Evolutionary conservation across 495 filamentous ascomycete species (phyloP).

Genomic region (Talaromyces adpressus): DNA sequence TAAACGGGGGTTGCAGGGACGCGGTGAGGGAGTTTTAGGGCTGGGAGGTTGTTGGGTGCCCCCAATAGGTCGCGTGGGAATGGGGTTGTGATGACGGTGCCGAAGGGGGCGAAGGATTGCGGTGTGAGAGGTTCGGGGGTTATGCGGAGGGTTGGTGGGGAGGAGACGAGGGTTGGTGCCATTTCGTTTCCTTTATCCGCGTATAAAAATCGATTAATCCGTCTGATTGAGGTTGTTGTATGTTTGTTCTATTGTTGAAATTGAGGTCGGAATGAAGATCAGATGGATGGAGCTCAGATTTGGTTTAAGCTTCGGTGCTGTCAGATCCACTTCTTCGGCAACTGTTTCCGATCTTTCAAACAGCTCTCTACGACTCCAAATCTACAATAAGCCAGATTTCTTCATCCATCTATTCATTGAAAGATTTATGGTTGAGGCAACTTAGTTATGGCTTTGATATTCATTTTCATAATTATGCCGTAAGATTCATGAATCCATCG

Average conservation of each 20-base stretch:
- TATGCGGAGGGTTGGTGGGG: conserved; percentile 22
- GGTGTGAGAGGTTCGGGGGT: conserved; percentile 54
- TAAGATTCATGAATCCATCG: neutral
- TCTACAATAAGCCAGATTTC: neutral
- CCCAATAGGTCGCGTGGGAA: conserved; percentile 44
- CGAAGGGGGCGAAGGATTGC: conserved; percentile 68
- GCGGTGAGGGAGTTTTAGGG: conserved; percentile 28
- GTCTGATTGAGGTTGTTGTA: neutral
- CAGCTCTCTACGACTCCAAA: neutral
- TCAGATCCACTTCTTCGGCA: neutral
- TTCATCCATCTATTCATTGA: neutral
- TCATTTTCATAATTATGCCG: neutral
- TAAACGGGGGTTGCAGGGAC: conserved; percentile 24
- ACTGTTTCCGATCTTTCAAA: neutral
- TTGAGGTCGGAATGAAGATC: neutral
- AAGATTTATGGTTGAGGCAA: neutral
- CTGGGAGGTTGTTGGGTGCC: conserved; percentile 31
- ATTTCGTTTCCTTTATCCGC: neutral
- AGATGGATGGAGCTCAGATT: neutral
- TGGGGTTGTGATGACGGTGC: conserved; percentile 73
- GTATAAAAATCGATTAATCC: neutral
- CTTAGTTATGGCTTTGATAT: neutral
- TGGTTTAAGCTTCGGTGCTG: neutral
- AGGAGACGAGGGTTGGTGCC: conserved; percentile 26
- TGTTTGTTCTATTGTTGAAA: neutral